Evolutionary conservation across 768 basidiomycete genomes (phyloP), one percentile per base, ranked within the genome.

Genomic region (Leccinum olivaceopallidum): DNA sequence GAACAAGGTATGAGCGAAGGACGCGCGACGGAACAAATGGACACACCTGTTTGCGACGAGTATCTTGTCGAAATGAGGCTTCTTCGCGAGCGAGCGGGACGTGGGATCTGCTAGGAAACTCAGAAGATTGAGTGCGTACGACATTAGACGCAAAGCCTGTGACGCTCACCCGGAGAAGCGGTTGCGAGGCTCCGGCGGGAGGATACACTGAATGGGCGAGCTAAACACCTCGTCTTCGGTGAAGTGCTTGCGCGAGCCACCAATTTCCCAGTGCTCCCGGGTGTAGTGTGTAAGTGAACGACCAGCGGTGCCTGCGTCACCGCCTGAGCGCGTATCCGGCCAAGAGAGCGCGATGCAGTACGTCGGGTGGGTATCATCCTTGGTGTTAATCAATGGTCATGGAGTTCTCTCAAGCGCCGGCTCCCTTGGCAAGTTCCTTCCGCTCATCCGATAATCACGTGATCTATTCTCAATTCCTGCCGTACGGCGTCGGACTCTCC

Each of bases 41-140:
- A 24, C 53, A 39, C 54, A 78, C 94, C 94, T 79, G 70, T 97
- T 97, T 0, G 94, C 94, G 59, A 97, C 86, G 24, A 97, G 81
- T 61, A 95, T 92, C 80, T 97, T 97, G 78, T 91, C 86, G 65
- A 94, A 94, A 65, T 89, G 88, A 10, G 89, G 85, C 36, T 73
- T 77, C 48, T 73, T 60, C 50, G 60, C 42, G 39, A 50, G 24
- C 14, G 60, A 51, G 30, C 6, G 36, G 49, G 42, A 44, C 42
- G n/a, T 44, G 42, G n/a, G 42, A 44, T 63, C 55, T 44, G 49
- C 59, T 55, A n/a, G 28, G 14, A 50, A 49, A 48, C 10, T 5
- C 39, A 42, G 37, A 16, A 49, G 4, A 44, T 65, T 50, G 32
- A 63, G 53, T 24, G 16, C 7, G n/a, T 24, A 52, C 16, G 44